Conservation (phyloP, 768 basidiomycete species). For the Tricholoma matsutake region DNA sequence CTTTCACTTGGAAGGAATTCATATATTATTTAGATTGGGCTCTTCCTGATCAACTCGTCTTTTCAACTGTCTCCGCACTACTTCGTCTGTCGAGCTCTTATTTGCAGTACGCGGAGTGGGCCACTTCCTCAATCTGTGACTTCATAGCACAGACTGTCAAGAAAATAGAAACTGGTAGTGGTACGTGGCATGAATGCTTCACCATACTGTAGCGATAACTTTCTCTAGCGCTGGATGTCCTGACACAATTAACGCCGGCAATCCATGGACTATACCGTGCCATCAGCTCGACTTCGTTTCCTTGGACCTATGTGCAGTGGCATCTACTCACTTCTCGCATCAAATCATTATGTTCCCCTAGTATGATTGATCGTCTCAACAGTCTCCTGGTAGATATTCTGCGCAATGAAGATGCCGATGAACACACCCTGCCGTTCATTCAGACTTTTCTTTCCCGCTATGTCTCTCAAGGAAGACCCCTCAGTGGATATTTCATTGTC, state of each 20-base stretch:
- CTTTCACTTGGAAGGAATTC: background rate
- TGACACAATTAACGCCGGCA: conserved; percentile 76
- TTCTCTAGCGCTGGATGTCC: conserved; percentile 57
- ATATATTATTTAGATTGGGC: conserved; percentile 66
- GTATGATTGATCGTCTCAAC: conserved; percentile 71
- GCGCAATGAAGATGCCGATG: conserved; percentile 48
- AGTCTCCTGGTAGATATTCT: conserved; percentile 63
- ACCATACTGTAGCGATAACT: conserved; percentile 2
- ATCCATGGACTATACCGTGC: conserved; percentile 88
- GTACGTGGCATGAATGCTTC: conserved; percentile 37
- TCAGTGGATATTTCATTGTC: conserved; percentile 86
- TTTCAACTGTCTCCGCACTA: conserved; percentile 72
- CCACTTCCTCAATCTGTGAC: conserved; percentile 55
- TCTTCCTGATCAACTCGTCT: conserved; percentile 81
- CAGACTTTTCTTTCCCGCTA: conserved; percentile 76
- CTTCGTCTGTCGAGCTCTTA: conserved; percentile 60
- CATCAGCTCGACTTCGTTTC: conserved; percentile 72
- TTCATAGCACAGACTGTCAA: conserved; percentile 59
- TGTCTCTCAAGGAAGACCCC: conserved; percentile 67
- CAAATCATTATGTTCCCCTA: conserved; percentile 58
- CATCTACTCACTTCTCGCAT: conserved; percentile 48
- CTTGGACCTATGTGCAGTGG: conserved; percentile 74
- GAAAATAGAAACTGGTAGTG: conserved; percentile 47
- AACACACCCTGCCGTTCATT: conserved; percentile 51
- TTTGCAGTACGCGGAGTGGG: conserved; percentile 43